Conservation (phyloP, 75 land plant species). For the Azolla pinnata region DNA sequence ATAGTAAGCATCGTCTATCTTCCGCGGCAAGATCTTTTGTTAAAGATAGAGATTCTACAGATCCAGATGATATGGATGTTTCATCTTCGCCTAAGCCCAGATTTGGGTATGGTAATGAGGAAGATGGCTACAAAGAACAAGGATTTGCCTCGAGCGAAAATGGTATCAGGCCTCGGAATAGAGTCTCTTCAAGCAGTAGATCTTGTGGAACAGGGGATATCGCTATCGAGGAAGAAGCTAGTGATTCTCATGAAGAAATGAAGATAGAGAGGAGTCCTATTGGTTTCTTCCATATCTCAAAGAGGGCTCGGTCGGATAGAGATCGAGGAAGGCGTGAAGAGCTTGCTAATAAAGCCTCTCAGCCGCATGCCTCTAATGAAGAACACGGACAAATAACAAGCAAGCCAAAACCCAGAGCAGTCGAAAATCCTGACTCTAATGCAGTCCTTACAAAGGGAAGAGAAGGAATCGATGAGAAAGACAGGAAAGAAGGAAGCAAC, state of each 20-base stretch:
- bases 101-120: not conserved
- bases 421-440: not conserved
- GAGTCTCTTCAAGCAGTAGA: not conserved
- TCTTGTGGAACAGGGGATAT: not conserved
- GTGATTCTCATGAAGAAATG: not conserved
- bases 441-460: not conserved
- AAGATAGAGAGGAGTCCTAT: not conserved
- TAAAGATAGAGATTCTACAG: not conserved
- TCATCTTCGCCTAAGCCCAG: not conserved
- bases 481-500: not conserved
- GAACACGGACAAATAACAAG: not conserved
- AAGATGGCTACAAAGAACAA: not conserved
- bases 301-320: slow-evolving; percentile 6
- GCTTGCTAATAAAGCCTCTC: not conserved
- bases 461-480: not conserved
- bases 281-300: not conserved
- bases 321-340: slow-evolving; percentile 2
- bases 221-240: not conserved
- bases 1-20: not conserved
- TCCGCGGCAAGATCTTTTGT: not conserved
- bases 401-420: not conserved
- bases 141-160: not conserved
- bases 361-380: not conserved
- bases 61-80: not conserved
- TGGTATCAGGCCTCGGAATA: not conserved